Conservation (phyloP, 2,329 filamentous ascomycete species). For the Fusarium austroafricanum region DNA sequence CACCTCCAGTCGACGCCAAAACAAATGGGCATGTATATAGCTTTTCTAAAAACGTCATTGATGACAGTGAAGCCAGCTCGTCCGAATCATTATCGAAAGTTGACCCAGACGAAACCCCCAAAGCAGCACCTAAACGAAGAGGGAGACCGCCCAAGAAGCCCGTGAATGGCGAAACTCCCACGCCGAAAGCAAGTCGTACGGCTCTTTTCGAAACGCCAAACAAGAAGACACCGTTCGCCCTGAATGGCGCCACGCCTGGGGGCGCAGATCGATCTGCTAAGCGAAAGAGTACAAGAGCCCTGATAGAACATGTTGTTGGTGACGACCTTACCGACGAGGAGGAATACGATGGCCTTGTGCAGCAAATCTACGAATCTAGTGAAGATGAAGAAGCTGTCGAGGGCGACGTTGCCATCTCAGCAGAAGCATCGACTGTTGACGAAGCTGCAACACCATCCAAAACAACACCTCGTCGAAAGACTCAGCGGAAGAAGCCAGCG, state of each 20-base stretch:
- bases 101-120: constrained; percentile 44
- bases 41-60: constrained; percentile 7
- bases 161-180: constrained; percentile 50
- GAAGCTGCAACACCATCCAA: constrained; percentile 60
- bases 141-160: constrained; percentile 51
- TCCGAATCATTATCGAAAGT: constrained; percentile 31
- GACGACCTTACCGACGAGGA: constrained; percentile 77
- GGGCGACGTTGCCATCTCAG: constrained; percentile 35
- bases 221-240: constrained; percentile 46
- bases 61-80: constrained; percentile 12
- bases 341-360: constrained; percentile 75
- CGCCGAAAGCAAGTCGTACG: constrained; percentile 52
- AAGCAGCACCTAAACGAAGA: constrained; percentile 51
- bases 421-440: constrained; percentile 39
- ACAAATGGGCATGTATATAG: constrained; percentile 41
- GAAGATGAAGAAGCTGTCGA: constrained; percentile 60
- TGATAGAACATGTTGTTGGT: constrained; percentile 78
- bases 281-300: constrained; percentile 81
- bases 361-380: constrained; percentile 73
- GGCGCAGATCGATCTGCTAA: constrained; percentile 88
- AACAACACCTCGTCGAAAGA: constrained; percentile 49
- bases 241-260: constrained; percentile 67
- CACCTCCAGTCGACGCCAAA: constrained; percentile 11
- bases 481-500: constrained; percentile 45
- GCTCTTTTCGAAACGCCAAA: constrained; percentile 54